Evolutionary conservation across 1,139 yeast species (phyloP).

Genomic region (Debaryomyces psychrophilus): DNA sequence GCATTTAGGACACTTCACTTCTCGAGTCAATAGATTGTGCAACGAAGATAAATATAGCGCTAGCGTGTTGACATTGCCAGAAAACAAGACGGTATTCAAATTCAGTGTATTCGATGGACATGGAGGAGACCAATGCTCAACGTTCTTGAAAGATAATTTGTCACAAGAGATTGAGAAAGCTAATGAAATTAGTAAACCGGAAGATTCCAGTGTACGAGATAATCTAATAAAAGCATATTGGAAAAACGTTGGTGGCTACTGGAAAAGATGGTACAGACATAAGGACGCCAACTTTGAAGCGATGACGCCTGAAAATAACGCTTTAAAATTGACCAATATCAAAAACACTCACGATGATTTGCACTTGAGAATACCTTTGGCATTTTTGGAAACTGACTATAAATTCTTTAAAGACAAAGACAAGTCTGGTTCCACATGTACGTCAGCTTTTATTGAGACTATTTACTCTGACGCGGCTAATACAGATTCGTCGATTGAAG

Average conservation of each 20-base stretch:
- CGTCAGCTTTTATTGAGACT: constrained; percentile 71
- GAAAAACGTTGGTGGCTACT: constrained; percentile 77
- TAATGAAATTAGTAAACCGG: constrained; percentile 18
- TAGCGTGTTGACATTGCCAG: constrained; percentile 49
- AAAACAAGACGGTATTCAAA: constrained; percentile 47
- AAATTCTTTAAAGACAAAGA: constrained; percentile 39
- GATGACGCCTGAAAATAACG: constrained; percentile 37
- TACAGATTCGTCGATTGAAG: constrained; percentile 38
- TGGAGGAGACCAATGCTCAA: constrained; percentile 81
- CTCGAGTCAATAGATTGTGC: constrained; percentile 72
- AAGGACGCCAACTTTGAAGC: constrained; percentile 46
- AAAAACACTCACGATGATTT: constrained; percentile 50
- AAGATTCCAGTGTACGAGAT: constrained; percentile 33
- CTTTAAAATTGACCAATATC: constrained; percentile 22
- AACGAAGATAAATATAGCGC: constrained; percentile 84
- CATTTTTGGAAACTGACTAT: constrained; percentile 66
- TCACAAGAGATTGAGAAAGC: constrained; percentile 58
- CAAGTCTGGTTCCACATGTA: constrained; percentile 79
- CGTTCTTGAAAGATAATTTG: constrained; percentile 56
- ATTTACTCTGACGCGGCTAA: constrained; percentile 35
- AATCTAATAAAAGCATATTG: constrained; percentile 54
- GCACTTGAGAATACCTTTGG: constrained; percentile 59
- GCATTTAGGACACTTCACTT: constrained; percentile 77
- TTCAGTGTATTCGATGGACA: constrained; percentile 90
- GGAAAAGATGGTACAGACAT: constrained; percentile 75